These are phyloP conservation scores for Oryza brachyantha DNA, from an alignment of 176 grass and related monocot species.

Conservation along the genomic window DNA sequence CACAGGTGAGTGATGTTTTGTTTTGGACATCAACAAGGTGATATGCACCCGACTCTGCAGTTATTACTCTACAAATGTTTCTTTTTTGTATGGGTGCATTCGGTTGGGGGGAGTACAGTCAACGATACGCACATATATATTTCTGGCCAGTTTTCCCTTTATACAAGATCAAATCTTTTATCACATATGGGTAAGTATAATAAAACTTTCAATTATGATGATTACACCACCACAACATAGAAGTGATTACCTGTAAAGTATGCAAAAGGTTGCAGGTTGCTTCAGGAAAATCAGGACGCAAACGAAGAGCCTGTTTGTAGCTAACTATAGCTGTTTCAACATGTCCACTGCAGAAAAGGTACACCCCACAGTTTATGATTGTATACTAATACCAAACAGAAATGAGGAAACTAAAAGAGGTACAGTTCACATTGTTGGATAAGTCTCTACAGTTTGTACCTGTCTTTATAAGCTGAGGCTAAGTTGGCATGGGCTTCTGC, in stretches of 20 bases:
- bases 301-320: constrained; percentile 68
- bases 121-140: neutral
- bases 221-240: neutral
- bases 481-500: constrained; percentile 93
- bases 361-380: neutral
- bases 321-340: constrained; percentile 78
- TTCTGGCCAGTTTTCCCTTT: neutral
- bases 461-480: constrained; percentile 93
- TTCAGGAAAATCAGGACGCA: constrained; percentile 88
- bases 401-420: neutral
- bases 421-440: neutral
- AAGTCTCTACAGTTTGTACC: constrained; percentile 23
- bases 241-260: constrained; percentile 63
- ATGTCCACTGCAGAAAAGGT: constrained; percentile 55
- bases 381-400: neutral
- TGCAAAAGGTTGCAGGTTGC: constrained; percentile 87
- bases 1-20: neutral
- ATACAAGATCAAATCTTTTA: neutral
- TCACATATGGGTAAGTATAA: neutral
- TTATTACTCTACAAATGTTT: neutral
- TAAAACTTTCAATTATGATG: neutral
- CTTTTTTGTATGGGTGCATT: neutral
- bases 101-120: neutral
- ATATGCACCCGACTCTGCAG: neutral
- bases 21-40: neutral